Evolutionary conservation across 2,329 filamentous ascomycete genomes (phyloP), one percentile per base, ranked within the genome.

Genomic region (Exophiala dermatitidis): DNA sequence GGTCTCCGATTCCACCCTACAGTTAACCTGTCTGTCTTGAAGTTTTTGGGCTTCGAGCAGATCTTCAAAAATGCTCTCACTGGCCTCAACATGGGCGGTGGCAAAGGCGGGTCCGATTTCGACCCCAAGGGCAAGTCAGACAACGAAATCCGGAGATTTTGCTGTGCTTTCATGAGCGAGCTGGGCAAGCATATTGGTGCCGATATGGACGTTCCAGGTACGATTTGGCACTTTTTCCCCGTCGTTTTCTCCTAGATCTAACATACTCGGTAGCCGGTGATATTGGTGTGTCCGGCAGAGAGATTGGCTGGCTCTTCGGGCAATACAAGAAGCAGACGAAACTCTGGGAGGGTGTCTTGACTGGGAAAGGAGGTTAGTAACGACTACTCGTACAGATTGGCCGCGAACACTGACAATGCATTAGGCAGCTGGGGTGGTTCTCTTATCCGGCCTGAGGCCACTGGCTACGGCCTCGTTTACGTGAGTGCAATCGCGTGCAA

Each of bases 11-110:
- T 98, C 74, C 93, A 98, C 74, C 93, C 91, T 59, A 84, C 85
- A 51, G 74, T 76, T 52, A 78, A 85, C 70, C 76, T 85, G 50
- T 81, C 76, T 53, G 78, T 82, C 67, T 82, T 98, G 67, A 98
- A 98, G 79, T 97, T 97, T 77, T 81, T 98, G 69, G 93, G 91
- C 62, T 97, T 97, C 68, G 93, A 98, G 83, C 93, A 97, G 78
- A 94, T 91, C 76, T 97, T 97, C 82, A 97, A 97, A 83, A 97
- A 97, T 88, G 93, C 93, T 63, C 78, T 97, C 64, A 97, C 93
- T 58, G 93, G 93, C 68, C 76, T 94, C 68, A 88, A 82, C 77
- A 96, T 98, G 84, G 93, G 93, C 62, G 93, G 93, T 76, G 93
- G 87, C 68, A 97, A 97, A 79, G 93, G 93, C 75, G 93, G 93